phyloP scores from a whole-genome alignment of 352 stramenopile species.

The Elongisporangium prolatum region DNA sequence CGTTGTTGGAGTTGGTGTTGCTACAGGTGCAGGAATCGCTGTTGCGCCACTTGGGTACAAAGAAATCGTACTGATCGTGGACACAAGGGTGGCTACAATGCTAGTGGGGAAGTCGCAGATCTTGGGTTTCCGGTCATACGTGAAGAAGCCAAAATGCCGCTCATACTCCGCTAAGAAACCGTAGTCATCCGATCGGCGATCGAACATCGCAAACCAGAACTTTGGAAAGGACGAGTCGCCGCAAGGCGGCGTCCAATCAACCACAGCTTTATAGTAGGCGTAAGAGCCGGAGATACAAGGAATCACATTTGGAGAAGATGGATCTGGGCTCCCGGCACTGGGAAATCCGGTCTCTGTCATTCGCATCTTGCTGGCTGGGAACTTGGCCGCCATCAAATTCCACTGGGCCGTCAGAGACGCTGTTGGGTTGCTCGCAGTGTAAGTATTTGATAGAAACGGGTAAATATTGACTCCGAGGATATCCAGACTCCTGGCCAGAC shows the following conservation, averaged over 20 bases:
- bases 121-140: conserved; percentile 31
- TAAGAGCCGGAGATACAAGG: conserved; percentile 36
- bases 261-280: conserved; percentile 50
- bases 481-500: conserved; percentile 27
- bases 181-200: conserved; percentile 44
- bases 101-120: conserved; percentile 21
- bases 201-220: conserved; percentile 85
- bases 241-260: conserved; percentile 46
- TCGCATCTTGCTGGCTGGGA: conserved; percentile 30
- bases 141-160: conserved; percentile 75
- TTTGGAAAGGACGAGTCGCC: conserved; percentile 39
- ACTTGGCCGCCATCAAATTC: conserved; percentile 35
- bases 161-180: conserved; percentile 48
- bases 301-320: conserved; percentile 25
- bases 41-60: not conserved
- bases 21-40: not conserved
- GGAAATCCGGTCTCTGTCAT: conserved; percentile 60
- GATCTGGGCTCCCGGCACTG: conserved; percentile 26
- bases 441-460: conserved; percentile 50
- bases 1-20: not conserved
- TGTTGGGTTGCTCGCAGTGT: conserved; percentile 32
- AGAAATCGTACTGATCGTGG: not conserved
- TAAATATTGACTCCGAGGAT: conserved; percentile 59
- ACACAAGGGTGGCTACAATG: too few species aligned
- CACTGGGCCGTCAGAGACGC: conserved; percentile 38